Conservation (phyloP, 108 stramenopile genomes). For the Craspedostauros australis region DNA sequence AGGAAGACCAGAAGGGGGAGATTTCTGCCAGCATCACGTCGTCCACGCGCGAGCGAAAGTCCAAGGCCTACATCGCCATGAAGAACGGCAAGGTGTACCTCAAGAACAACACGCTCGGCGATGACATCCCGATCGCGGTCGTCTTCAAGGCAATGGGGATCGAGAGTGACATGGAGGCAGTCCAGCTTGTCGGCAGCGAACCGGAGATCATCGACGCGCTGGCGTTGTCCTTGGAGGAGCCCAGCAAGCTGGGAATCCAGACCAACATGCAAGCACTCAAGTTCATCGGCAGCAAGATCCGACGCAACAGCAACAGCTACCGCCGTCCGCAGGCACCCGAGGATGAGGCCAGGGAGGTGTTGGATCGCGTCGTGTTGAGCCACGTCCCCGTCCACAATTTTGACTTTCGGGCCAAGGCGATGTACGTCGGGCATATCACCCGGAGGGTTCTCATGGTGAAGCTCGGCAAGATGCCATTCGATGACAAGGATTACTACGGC, state of each 20-base stretch:
- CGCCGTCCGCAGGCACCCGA: slow-evolving; percentile 61
- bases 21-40: slow-evolving; percentile 87
- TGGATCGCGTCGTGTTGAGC: slow-evolving; percentile 91
- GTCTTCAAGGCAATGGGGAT: slow-evolving; percentile 96
- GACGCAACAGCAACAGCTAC: slow-evolving; percentile 55
- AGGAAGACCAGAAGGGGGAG: slow-evolving; percentile 85
- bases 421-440: slow-evolving; percentile 94
- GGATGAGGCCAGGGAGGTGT: slow-evolving; percentile 94
- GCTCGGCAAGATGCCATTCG: slow-evolving; percentile 80
- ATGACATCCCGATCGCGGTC: slow-evolving; percentile 95
- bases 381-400: slow-evolving; percentile 93
- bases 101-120: slow-evolving; percentile 95
- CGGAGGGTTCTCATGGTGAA: slow-evolving; percentile 86
- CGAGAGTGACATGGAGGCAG: slow-evolving; percentile 93
- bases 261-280: slow-evolving; percentile 87
- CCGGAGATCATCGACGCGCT: slow-evolving; percentile 83
- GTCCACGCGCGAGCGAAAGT: slow-evolving; percentile 92
- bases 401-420: slow-evolving; percentile 85
- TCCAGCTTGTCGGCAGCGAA: slow-evolving; percentile 92
- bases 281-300: slow-evolving; percentile 93
- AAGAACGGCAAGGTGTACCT: slow-evolving; percentile 88
- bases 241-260: slow-evolving; percentile 69
- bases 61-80: slow-evolving; percentile 83
- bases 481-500: slow-evolving; percentile 98
- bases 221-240: slow-evolving; percentile 90